Base-by-base conservation (phyloP, 352 stramenopile genomes). In the Globisporangium iwayamae region DNA sequence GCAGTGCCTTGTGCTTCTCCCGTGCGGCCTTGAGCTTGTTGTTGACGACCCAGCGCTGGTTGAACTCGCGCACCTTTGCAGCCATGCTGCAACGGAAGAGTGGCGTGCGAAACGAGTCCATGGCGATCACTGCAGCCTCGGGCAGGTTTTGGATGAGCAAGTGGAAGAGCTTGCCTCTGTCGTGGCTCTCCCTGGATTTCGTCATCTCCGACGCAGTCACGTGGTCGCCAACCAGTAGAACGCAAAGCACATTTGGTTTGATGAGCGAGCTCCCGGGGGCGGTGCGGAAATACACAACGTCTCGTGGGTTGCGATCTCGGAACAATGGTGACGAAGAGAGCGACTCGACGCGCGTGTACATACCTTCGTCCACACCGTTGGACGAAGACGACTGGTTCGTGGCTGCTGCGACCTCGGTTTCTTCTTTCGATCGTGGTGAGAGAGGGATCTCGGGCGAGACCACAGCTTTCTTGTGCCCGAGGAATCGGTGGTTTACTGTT, bases 101-200 rank as follows among this genome's bases (percentile, higher is more conserved):
- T 6, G 85, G 85, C 2, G 73, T 76, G 2, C 83, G 79, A 59
- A 92, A 93, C 8, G 75, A 84, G 56, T 93, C 71, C 76, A 92
- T 91, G 3, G 83, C 83, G 22, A 85, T 58, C 8, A 89, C 75
- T 0, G 85, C 85, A 3, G 74, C 75, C 14, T 75, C 67, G 0
- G 83, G 81, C 13, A 90, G 69, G 60, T 90, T 89, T 36, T 83
- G 65, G 57, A 93, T 92, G 39, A 93, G 66, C 46, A 93, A 43
- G 56, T 93, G 85, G 38, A 93, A 86, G 8, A 92, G 30, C 47
- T 92, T 92, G 54, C 78, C 79, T 32, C 68, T 74, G 22, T 87
- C 71, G 47, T 92, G 80, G 2, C 68, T n/a, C n/a, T 87, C 73
- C 16, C 81, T 69, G 2, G 76, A 71, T 54, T 77, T 77, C 38